Percentiles rank a stretch among this genome's conserved stretches.
phyloP scores from a whole-genome alignment of 129 eudicot species.

The Chrysanthemum seticuspe region DNA sequence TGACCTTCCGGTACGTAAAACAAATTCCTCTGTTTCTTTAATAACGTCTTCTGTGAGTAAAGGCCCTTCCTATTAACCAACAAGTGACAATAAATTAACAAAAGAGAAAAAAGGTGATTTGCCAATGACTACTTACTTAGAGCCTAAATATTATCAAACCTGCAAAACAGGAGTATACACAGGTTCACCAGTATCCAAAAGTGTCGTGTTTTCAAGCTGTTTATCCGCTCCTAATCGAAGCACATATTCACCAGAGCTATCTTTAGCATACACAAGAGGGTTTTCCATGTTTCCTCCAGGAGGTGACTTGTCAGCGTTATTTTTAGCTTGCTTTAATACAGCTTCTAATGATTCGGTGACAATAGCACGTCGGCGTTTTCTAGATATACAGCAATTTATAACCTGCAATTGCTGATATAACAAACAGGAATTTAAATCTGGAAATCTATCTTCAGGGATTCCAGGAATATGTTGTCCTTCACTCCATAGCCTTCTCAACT shows the following conservation, averaged over 20 bases:
- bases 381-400: slow-evolving; percentile 89
- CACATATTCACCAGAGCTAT: slow-evolving; percentile 71
- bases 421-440: slow-evolving; percentile 73
- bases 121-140: not conserved
- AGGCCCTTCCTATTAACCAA: slow-evolving; percentile 75
- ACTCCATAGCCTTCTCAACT: slow-evolving; percentile 92
- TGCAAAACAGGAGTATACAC: slow-evolving; percentile 80
- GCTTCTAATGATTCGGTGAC: slow-evolving; percentile 75
- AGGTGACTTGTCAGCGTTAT: slow-evolving; percentile 35
- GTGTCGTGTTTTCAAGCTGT: slow-evolving; percentile 49
- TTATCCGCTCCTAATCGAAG: slow-evolving; percentile 73
- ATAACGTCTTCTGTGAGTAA: slow-evolving; percentile 87
- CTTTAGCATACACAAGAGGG: slow-evolving; percentile 57
- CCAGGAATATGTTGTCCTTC: slow-evolving; percentile 89
- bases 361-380: slow-evolving; percentile 61
- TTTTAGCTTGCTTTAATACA: slow-evolving; percentile 39
- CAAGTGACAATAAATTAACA: slow-evolving; percentile 11
- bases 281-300: slow-evolving; percentile 33
- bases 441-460: slow-evolving; percentile 66
- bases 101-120: not conserved
- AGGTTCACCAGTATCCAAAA: slow-evolving; percentile 91
- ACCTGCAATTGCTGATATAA: slow-evolving; percentile 90
- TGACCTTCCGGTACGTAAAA: slow-evolving; percentile 96
- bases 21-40: slow-evolving; percentile 89
- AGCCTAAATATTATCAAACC: slow-evolving; percentile 43